Percentiles rank a stretch among this genome's conserved stretches.
phyloP scores from a whole-genome alignment of 805 yeast species.

The Danielozyma ontarioensis region DNA sequence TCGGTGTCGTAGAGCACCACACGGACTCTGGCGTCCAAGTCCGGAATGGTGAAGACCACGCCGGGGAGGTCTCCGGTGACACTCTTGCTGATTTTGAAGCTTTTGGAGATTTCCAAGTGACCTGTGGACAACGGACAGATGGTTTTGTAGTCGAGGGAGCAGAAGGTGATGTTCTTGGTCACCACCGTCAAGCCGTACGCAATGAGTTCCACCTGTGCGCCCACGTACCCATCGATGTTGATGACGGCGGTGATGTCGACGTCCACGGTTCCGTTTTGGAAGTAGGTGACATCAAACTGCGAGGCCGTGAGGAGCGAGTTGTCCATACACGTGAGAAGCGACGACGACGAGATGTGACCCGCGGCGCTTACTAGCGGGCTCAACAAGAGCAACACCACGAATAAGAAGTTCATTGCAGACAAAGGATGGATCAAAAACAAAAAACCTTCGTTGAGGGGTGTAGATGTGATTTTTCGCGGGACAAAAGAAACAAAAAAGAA shows the following conservation, averaged over 20 bases:
- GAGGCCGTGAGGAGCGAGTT: slow-evolving; percentile 83
- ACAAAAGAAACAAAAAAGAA: too few relatives aligned
- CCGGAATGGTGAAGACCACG: slow-evolving; percentile 87
- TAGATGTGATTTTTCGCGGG: too few relatives aligned
- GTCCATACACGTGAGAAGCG: slow-evolving; percentile 88
- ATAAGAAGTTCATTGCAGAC: slow-evolving; percentile 1
- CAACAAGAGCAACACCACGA: slow-evolving; percentile 2
- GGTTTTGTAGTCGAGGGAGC: slow-evolving; percentile 44
- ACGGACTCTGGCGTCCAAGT: slow-evolving; percentile 85
- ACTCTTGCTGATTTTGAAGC: slow-evolving; percentile 37
- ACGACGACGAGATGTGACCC: slow-evolving; percentile 45
- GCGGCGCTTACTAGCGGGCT: slow-evolving; percentile 12
- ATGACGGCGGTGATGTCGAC: slow-evolving; percentile 76
- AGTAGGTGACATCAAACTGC: slow-evolving; percentile 69
- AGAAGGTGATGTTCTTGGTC: slow-evolving; percentile 52
- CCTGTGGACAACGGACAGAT: slow-evolving; percentile 86
- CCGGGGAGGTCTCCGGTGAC: slow-evolving; percentile 60
- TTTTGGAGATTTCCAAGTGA: slow-evolving; percentile 65
- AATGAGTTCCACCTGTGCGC: slow-evolving; percentile 59
- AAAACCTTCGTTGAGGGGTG: too few relatives aligned
- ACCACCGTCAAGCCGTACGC: slow-evolving; percentile 77
- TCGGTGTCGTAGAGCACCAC: slow-evolving; percentile 51
- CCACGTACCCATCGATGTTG: slow-evolving; percentile 60
- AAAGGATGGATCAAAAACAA: neutral
- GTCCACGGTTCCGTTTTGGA: slow-evolving; percentile 54